phyloP scores from a whole-genome alignment of 768 basidiomycete species.

The Austroboletus festivus region DNA sequence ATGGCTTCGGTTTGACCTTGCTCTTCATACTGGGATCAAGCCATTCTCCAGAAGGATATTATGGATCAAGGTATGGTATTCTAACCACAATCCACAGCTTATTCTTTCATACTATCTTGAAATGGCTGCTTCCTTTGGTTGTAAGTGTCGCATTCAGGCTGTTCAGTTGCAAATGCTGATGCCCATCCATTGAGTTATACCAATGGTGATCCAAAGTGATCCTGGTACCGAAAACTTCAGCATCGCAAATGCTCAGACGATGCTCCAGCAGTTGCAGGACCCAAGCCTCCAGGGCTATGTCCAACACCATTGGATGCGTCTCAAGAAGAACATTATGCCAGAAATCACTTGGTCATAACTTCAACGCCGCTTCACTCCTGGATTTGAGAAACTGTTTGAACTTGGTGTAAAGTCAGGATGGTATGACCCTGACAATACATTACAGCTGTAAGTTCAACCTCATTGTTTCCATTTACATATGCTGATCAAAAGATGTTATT shows the following conservation, averaged over 20 bases:
- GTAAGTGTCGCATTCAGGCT: no score
- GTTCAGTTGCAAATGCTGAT: no score
- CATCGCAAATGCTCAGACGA: constrained; percentile 1
- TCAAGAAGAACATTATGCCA: constrained; percentile 40
- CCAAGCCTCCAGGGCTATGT: constrained; percentile 34
- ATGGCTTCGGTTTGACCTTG: no score
- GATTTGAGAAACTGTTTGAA: constrained; percentile 36
- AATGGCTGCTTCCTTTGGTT: no score
- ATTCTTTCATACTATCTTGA: no score
- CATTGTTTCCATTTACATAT: not conserved
- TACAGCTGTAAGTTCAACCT: constrained; percentile 21
- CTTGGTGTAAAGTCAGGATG: constrained; percentile 25
- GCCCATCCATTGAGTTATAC: no score
- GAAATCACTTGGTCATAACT: constrained; percentile 27
- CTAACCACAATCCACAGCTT: no score
- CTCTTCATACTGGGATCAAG: no score
- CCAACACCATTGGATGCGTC: constrained; percentile 39
- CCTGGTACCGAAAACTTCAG: not conserved
- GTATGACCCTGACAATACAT: constrained; percentile 27
- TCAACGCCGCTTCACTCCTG: constrained; percentile 27
- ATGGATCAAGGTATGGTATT: no score
- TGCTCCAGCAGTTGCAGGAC: constrained; percentile 23
- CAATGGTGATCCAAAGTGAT: no score
- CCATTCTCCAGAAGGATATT: no score
- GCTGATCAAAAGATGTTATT: not conserved